Evolutionary conservation across 768 basidiomycete genomes (phyloP).

Genomic region (Tephrocybe sp.): DNA sequence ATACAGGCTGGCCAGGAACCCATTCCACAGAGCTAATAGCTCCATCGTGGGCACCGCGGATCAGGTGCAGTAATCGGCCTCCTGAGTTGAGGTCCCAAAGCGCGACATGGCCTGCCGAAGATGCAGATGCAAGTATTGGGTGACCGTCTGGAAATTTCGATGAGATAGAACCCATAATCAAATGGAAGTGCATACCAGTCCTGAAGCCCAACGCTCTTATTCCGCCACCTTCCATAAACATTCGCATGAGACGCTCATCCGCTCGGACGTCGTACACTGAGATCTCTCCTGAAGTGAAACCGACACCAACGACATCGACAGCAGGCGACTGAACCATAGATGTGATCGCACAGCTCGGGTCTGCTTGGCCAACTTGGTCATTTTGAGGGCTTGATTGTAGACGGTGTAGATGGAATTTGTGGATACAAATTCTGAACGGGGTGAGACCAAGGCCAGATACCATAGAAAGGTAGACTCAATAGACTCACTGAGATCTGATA

Average conservation of each 20-base stretch:
- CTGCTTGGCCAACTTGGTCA: constrained; percentile 17
- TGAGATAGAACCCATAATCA: constrained; percentile 3
- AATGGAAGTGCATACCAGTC: constrained; percentile 54
- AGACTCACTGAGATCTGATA: constrained; percentile 75
- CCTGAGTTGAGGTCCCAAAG: constrained; percentile 90
- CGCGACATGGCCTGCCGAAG: constrained; percentile 85
- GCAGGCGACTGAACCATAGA: constrained; percentile 89
- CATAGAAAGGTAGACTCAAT: not conserved
- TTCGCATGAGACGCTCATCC: constrained; percentile 84
- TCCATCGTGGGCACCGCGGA: constrained; percentile 88
- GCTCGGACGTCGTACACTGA: constrained; percentile 88
- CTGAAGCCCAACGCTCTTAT: constrained; percentile 81
- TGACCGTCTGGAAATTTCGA: constrained; percentile 65
- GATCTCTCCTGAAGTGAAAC: constrained; percentile 84
- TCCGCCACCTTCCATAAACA: constrained; percentile 88
- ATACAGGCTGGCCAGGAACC: constrained; percentile 89
- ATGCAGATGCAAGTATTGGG: constrained; percentile 84
- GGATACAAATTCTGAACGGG: constrained; percentile 70
- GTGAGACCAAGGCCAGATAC: not conserved
- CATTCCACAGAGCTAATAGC: constrained; percentile 83
- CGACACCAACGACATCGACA: constrained; percentile 94
- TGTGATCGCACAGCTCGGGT: constrained; percentile 57
- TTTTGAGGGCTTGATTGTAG: constrained; percentile 42
- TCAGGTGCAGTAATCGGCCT: constrained; percentile 80
- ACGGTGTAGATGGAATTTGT: constrained; percentile 64